phyloP scores from a whole-genome alignment of 176 grass and related monocot genomes.

The Zea mays region Zm-B73-REFERENCE-NAM-5.0 NC_050098.1:45416001-45416500 shows the following conservation, averaged over 20 bases:
- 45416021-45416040: conserved; percentile 84
- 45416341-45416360: conserved; percentile 30
- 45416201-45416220: conserved; percentile 48
- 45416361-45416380: conserved; percentile 38
- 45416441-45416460: background rate
- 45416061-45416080: conserved; percentile 90
- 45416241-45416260: background rate
- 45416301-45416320: background rate
- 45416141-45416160: conserved; percentile 40
- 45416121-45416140: conserved; percentile 83
- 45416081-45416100: conserved; percentile 59
- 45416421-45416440: conserved; percentile 50
- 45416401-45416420: conserved; percentile 56
- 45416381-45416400: conserved; percentile 57
- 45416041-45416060: conserved; percentile 74
- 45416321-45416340: conserved; percentile 46
- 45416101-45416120: conserved; percentile 62
- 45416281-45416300: background rate
- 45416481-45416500: background rate
- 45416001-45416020: conserved; percentile 58
- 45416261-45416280: background rate
- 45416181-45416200: conserved; percentile 91
- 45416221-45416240: background rate
- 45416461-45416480: background rate
- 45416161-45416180: conserved; percentile 12